Base-by-base conservation (phyloP, 495 filamentous ascomycete genomes). In the Collariella sp. region DNA sequence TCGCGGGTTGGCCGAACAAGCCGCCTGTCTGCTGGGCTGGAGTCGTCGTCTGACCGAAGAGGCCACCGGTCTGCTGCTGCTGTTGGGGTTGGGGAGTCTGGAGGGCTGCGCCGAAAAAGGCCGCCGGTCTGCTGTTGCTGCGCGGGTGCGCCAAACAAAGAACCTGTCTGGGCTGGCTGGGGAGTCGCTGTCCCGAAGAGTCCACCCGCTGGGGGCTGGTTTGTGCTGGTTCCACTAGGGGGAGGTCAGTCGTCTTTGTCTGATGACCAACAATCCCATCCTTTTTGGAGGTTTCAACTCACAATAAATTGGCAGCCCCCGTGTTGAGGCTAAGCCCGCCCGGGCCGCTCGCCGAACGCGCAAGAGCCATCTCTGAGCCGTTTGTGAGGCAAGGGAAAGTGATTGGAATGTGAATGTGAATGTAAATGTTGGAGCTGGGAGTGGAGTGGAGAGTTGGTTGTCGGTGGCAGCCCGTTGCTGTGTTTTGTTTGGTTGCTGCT, bases 291-390 rank as follows among this genome's bases (percentile, higher is more conserved):
- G 16, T 20, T 24, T 24, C 22, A 51, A 74, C 74, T 62, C 61
- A 89, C 63, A 87, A 77, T 36, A 86, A 76, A 70, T 85, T 87
- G 51, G 84, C 80, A 34, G 82, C 76, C 41, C 72, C 79, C n/a
- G 87, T 93, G 65, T 88, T 91, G 64, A 93, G 86, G 53, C 81
- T 87, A 50, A 91, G 74, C 50, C 81, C 84, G 18, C 75, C 78
- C 22, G 84, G 79, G 56, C 83, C 79, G 70, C 85, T 89, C 40
- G 79, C 74, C 36, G 83, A 83, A 62, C 80, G 74, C 54, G 72
- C 71, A 43, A 79, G 66, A 51, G 73, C 68, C 76, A 77, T 79
- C 26, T 22, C 58, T 59, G 43, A 34, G 44, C 57, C 62, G 35
- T 20, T 36, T 31, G 13, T 41, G 26, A 29, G n/a, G 51, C 42